Evolutionary conservation across 148 eudicot species (phyloP).

Genomic region (Camellia sinensis): DNA sequence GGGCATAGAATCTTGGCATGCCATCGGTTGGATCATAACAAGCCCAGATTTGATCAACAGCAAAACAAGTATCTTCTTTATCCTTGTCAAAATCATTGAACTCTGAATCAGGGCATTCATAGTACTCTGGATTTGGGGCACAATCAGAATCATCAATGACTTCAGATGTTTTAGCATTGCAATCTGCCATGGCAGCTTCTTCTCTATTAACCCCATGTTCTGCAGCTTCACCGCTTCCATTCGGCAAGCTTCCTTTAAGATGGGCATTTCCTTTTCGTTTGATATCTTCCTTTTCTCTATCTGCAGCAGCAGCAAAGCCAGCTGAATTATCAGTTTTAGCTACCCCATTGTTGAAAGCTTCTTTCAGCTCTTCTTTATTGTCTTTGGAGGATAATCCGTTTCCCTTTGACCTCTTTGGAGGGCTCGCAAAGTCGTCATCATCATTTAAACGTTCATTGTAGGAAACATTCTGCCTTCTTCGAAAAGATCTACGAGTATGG

Average conservation of each 20-base stretch:
- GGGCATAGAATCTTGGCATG: slow-evolving; percentile 58
- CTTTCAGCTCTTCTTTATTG: slow-evolving; percentile 13
- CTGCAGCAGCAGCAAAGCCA: slow-evolving; percentile 11
- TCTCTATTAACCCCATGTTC: background rate
- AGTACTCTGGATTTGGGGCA: slow-evolving; percentile 13
- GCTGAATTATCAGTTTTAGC: slow-evolving; percentile 9
- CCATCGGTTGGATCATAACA: slow-evolving; percentile 41
- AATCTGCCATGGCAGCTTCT: background rate
- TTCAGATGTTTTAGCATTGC: slow-evolving; percentile 15
- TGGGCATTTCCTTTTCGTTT: slow-evolving; percentile 8
- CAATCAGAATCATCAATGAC: slow-evolving; percentile 3
- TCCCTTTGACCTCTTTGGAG: slow-evolving; percentile 20
- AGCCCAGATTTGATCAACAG: slow-evolving; percentile 41
- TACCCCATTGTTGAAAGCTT: background rate
- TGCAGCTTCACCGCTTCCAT: background rate
- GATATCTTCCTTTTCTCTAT: background rate
- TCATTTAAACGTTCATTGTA: slow-evolving; percentile 28
- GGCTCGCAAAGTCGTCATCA: slow-evolving; percentile 23
- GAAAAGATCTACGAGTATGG: slow-evolving; percentile 26
- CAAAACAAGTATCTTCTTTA: slow-evolving; percentile 30
- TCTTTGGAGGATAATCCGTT: background rate
- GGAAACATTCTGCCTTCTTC: slow-evolving; percentile 31
- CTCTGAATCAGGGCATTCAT: slow-evolving; percentile 38
- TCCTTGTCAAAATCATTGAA: slow-evolving; percentile 42
- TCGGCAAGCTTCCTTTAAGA: background rate